Conservation (phyloP, 2,329 filamentous ascomycete genomes). For the Raffaelea albimanens region DNA sequence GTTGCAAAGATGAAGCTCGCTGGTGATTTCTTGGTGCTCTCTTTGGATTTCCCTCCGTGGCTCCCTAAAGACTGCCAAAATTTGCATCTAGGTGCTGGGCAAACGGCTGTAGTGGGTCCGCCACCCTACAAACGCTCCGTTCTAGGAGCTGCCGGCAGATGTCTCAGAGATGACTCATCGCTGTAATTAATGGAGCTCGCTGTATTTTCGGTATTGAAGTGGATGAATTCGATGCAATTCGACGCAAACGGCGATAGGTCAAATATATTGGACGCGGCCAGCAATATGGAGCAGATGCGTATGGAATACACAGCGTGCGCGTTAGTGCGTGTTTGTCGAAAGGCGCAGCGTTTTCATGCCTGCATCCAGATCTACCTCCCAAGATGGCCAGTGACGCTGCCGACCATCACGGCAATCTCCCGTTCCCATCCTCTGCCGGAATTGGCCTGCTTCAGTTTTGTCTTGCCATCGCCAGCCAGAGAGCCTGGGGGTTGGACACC, state of each 20-base stretch:
- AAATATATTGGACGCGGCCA: too few species aligned
- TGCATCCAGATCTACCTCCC: conserved; percentile 23
- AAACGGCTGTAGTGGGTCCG: neutral
- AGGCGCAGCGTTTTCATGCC: neutral
- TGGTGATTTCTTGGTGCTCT: too few species aligned
- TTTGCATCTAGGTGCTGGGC: neutral
- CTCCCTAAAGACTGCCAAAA: neutral
- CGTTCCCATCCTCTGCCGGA: conserved; percentile 62
- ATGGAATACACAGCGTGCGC: too few species aligned
- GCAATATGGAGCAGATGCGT: too few species aligned
- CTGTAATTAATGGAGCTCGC: too few species aligned
- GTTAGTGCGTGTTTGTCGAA: too few species aligned
- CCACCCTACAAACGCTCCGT: neutral
- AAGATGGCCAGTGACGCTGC: conserved; percentile 59
- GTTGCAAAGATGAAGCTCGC: too few species aligned
- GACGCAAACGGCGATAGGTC: too few species aligned
- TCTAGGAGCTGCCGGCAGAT: neutral
- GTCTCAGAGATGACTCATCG: neutral
- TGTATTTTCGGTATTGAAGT: too few species aligned
- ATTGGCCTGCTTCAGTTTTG: neutral
- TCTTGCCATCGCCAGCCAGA: conserved; percentile 18
- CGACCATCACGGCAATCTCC: conserved; percentile 91
- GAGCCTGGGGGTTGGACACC: conserved; percentile 62
- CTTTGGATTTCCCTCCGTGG: too few species aligned
- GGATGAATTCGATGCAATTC: too few species aligned